Evolutionary conservation across 2,329 filamentous ascomycete species (phyloP).

Genomic region (Clarireedia monteithiana): DNA sequence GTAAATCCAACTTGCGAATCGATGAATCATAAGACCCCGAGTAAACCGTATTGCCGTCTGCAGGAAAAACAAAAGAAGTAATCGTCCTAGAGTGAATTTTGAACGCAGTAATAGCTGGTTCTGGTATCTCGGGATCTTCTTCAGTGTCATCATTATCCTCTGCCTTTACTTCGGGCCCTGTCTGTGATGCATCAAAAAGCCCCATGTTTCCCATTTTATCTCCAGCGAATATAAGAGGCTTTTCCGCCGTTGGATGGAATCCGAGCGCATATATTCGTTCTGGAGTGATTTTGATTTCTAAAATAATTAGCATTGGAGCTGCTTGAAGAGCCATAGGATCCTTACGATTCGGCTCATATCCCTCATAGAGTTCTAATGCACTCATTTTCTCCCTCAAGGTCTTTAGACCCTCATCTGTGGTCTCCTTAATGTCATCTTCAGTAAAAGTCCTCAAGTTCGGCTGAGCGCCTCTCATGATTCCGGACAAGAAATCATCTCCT

Average conservation of each 20-base stretch:
- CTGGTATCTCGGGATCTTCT: conserved; percentile 54
- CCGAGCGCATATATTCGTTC: conserved; percentile 80
- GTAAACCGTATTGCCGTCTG: conserved; percentile 67
- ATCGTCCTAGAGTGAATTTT: conserved; percentile 89
- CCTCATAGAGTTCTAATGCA: conserved; percentile 69
- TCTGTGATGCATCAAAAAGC: conserved; percentile 81
- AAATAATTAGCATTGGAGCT: neutral
- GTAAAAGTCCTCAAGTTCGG: conserved; percentile 81
- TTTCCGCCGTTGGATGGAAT: conserved; percentile 81
- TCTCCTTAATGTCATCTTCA: conserved; percentile 74
- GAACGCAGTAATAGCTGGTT: conserved; percentile 79
- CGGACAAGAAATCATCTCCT: conserved; percentile 57
- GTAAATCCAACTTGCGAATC: conserved; percentile 77
- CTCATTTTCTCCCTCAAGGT: conserved; percentile 70
- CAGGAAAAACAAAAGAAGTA: conserved; percentile 69
- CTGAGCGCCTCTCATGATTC: conserved; percentile 60
- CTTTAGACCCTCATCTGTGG: conserved; percentile 67
- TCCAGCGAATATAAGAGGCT: conserved; percentile 84
- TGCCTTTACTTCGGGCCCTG: conserved; percentile 41
- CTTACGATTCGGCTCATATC: conserved; percentile 71
- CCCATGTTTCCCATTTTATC: conserved; percentile 91
- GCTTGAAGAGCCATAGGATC: conserved; percentile 7
- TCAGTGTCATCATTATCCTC: conserved; percentile 59
- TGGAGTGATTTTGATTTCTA: conserved; percentile 85
- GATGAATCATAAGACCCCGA: conserved; percentile 90